Evolutionary conservation across 345 rosid genomes (phyloP), one percentile per base, ranked within the genome.

Genomic region (Brassica rapa): DNA sequence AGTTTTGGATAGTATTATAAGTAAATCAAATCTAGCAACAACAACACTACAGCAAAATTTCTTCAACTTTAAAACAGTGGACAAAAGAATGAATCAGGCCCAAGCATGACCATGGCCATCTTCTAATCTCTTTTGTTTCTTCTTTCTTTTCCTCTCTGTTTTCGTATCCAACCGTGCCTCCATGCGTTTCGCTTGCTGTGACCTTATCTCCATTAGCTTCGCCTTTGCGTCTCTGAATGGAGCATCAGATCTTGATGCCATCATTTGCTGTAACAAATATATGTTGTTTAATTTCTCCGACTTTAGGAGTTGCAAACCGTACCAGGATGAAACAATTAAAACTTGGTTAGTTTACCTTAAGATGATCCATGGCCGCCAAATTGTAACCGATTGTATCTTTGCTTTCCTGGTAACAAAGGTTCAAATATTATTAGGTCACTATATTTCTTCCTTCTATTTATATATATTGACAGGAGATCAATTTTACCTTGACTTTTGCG

Each of bases 361-460:
- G 81, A 88, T 96, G 99, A 86, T 96, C 93, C 97, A 91, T 89
- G 59, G 93, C 98, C 0, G 99, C 97, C 78, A 96, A 91, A 75
- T 93, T 96, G 84, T 89, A 93, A 43, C 97, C 96, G 46, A 93
- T 79, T 14, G 87, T 93, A 82, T 93, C 99, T 79, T 91, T 96
- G 85, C 86, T 85, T 81, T 86, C 97, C 98, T 93, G 88, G 64
- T 14, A 75, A 74, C 12, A 87, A 87, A 33, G 29, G 24, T 64
- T 33, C 46, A 70, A 24, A 62, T n/a, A 53, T 9, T 53, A 46
- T 2, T 15, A 33, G 37, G 7, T 33, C 1, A 33, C 37, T 33
- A 33, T 33, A 33, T 33, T 33, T 33, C 37, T 33, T 27, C 30
- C 30, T 27, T 27, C 4, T 19, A 9, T 39, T 32, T 39, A 65